Base-by-base conservation (phyloP, 768 basidiomycete species). In the Tulasnella sp. region DNA sequence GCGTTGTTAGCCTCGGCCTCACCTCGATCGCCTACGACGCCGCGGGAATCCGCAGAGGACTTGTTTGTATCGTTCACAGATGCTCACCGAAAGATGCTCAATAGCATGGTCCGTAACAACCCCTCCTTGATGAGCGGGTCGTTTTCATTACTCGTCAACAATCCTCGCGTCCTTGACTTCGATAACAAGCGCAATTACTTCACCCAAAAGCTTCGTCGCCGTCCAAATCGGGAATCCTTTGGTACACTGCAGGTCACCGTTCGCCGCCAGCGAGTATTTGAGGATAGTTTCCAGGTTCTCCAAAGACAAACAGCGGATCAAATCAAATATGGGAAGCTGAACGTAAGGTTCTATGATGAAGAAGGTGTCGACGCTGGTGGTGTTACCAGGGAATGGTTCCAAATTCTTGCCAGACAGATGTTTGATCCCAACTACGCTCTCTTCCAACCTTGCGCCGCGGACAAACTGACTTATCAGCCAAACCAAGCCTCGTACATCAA, bases 181-280 rank as follows among this genome's bases (percentile, higher is more conserved):
- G 95, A 98, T 72, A 98, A 98, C 78, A 99, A 99, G 70, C 79
- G 95, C 31, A 93, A 92, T 61, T 92, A 89, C 67, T 91, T 91
- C 69, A 81, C 75, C 37, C 90, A 93, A 63, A 89, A 92, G 62
- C 72, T 95, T 6, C 91, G 91, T 62, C 79, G 83, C 37, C 79
- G 88, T 7, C 77, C 82, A 58, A 69, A 72, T 10, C 77, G 90
- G 34, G 86, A 91, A 60, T 86, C 89, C 57, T 77, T 87, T 54
- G 71, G 76, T 31, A 87, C 89, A 0, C 67, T 95, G 43, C 88
- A 89, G 61, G 70, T 95, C 58, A 92, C 89, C 57, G 83, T 95
- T 53, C 83, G 91, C 32, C 73, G 91, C 37, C 78, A 82, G 25
- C 81, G 87, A 43, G 91, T 98, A 13, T 99, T 99, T 60, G 93